phyloP scores from a whole-genome alignment of 352 stramenopile genomes.

The Phytophthora macrochlamydospora region DNA sequence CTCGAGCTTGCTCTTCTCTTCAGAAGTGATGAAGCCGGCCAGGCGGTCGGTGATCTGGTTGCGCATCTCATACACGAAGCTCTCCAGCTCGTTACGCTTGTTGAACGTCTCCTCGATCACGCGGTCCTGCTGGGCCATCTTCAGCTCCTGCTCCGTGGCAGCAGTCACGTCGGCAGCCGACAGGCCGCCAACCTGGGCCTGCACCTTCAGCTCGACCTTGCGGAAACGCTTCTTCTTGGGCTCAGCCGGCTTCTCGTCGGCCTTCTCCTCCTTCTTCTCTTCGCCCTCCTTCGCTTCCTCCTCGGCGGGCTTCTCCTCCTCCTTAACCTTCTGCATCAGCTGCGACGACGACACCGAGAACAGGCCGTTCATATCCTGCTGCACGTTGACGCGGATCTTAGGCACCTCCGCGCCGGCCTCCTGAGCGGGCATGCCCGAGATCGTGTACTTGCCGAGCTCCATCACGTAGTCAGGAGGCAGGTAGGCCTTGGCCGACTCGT shows the following conservation, averaged over 20 bases:
- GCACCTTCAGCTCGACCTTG: constrained; percentile 85
- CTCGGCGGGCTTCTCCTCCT: constrained; percentile 75
- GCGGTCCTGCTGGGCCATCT: constrained; percentile 96
- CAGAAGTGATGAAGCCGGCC: constrained; percentile 86
- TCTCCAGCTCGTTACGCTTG: constrained; percentile 99
- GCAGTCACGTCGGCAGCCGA: constrained; percentile 57
- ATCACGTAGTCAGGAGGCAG: constrained; percentile 75
- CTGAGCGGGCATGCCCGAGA: constrained; percentile 86
- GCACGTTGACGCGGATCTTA: constrained; percentile 97
- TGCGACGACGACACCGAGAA: constrained; percentile 95
- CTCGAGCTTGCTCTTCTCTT: constrained; percentile 90
- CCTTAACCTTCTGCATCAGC: constrained; percentile 97
- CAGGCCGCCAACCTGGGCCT: constrained; percentile 66
- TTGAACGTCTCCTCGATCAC: constrained; percentile 97
- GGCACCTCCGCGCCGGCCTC: constrained; percentile 79
- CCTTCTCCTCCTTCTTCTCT: constrained; percentile 64
- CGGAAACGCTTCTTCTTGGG: constrained; percentile 97
- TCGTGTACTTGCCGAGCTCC: constrained; percentile 92
- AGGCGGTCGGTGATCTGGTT: constrained; percentile 93
- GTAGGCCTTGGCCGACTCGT: constrained; percentile 72
- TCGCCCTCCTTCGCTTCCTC: constrained; percentile 57
- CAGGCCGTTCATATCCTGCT: constrained; percentile 97
- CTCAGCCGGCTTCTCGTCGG: constrained; percentile 77
- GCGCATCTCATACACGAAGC: constrained; percentile 99
- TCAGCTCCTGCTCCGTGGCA: constrained; percentile 91